Conservation (phyloP, 495 filamentous ascomycete genomes). For the Penicillium egyptiacum region DNA sequence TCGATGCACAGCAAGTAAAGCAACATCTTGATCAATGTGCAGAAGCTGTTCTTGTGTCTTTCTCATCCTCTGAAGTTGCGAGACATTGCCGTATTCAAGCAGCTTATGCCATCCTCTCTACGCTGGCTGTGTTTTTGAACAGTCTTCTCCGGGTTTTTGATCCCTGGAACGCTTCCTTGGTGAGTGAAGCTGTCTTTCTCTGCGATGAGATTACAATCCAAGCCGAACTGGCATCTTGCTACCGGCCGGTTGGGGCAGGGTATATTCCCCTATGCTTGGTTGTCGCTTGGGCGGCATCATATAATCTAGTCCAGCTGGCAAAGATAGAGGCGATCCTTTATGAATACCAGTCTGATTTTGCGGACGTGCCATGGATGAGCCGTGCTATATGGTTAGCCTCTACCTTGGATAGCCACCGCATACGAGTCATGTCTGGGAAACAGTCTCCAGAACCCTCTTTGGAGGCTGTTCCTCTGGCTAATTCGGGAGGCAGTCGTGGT, state of each 20-base stretch:
- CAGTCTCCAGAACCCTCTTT: not conserved
- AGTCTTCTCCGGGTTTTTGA: constrained; percentile 29
- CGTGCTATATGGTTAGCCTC: constrained; percentile 28
- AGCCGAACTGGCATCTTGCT: constrained; percentile 9
- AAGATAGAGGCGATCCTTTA: constrained; percentile 11
- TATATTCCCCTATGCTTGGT: constrained; percentile 23
- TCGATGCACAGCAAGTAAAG: constrained; percentile 17
- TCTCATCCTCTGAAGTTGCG: constrained; percentile 2
- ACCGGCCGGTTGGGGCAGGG: constrained; percentile 27
- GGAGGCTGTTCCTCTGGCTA: not conserved
- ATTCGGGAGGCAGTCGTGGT: not conserved
- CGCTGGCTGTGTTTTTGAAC: constrained; percentile 33
- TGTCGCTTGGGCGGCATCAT: constrained; percentile 20
- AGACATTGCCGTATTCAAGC: constrained; percentile 26
- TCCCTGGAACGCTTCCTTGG: constrained; percentile 13
- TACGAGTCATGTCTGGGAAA: constrained; percentile 11
- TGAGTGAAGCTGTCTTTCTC: constrained; percentile 17
- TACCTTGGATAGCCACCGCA: constrained; percentile 34
- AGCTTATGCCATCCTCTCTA: constrained; percentile 23
- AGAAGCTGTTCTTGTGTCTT: not conserved
- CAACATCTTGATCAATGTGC: constrained; percentile 11
- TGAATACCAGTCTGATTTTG: constrained; percentile 21
- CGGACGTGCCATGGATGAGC: constrained; percentile 23
- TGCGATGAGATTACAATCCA: constrained; percentile 24
- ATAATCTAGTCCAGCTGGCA: constrained; percentile 8